Percentiles rank a stretch among this genome's conserved stretches.
Conservation (phyloP, 768 basidiomycete species). For the Termitomyces sp. region DNA sequence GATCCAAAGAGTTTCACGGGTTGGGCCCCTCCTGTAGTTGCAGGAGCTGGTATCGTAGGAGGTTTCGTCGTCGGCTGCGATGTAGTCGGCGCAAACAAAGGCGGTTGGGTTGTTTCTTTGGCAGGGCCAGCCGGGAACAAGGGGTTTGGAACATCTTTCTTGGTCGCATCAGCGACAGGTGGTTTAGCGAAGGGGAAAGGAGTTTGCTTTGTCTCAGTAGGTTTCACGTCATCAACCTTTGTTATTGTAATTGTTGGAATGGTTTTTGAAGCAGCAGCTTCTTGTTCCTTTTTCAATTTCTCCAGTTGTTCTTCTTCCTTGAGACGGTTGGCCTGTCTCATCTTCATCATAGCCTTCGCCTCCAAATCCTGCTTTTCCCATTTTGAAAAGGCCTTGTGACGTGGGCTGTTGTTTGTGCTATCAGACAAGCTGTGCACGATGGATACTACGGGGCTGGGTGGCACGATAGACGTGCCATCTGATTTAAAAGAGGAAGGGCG, state of each 20-base stretch:
- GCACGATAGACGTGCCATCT: neutral
- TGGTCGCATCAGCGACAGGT: conserved; percentile 7
- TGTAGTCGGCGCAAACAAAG: conserved; percentile 7
- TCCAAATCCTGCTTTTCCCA: conserved; percentile 88
- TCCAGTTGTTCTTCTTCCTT: conserved; percentile 36
- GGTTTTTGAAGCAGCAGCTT: conserved; percentile 18
- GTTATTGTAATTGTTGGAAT: conserved; percentile 24
- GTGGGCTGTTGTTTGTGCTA: conserved; percentile 46
- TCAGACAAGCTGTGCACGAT: conserved; percentile 34
- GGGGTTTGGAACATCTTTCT: conserved; percentile 6
- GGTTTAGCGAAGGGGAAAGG: conserved; percentile 17
- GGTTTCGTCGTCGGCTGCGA: conserved; percentile 12
- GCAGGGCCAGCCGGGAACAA: conserved; percentile 4
- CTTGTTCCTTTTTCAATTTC: conserved; percentile 20
- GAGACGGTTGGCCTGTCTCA: conserved; percentile 45
- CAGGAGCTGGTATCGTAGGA: neutral
- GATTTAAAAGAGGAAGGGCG: conserved; percentile 27
- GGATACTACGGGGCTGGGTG: conserved; percentile 15
- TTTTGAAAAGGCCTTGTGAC: conserved; percentile 53
- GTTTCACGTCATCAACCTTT: conserved; percentile 21
- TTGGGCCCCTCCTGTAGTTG: neutral
- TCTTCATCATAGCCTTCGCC: conserved; percentile 69
- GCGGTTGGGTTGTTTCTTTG: neutral
- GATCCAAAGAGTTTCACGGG: conserved; percentile 12
- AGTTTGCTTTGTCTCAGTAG: conserved; percentile 16